These are phyloP conservation scores for Umbelopsis sp. DNA, from an alignment of 192 early-diverging fungal genomes.

Conservation along the genomic window DNA sequence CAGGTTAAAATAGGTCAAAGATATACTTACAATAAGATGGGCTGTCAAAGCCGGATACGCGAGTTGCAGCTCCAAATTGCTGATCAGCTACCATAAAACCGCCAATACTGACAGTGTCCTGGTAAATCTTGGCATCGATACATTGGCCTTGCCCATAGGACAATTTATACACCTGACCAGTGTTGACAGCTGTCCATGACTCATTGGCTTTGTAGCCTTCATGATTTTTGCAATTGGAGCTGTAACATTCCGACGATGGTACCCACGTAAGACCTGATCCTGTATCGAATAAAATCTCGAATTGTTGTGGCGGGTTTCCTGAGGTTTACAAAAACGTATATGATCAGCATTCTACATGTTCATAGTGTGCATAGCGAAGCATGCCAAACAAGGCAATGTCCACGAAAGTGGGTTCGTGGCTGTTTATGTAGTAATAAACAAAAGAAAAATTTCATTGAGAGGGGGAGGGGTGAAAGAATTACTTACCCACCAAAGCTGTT, in stretches of 20 bases:
- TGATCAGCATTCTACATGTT: slow-evolving; percentile 13
- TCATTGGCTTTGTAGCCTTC: slow-evolving; percentile 16
- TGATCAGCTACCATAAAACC: slow-evolving; percentile 22
- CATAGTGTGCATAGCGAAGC: not conserved
- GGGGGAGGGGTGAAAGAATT: not conserved
- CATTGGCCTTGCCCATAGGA: slow-evolving; percentile 30
- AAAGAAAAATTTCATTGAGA: not conserved
- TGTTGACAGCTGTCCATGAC: slow-evolving; percentile 25
- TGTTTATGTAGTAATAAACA: not conserved
- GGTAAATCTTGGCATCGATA: slow-evolving; percentile 29
- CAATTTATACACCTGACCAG: slow-evolving; percentile 19
- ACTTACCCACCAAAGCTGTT: slow-evolving; percentile 9
- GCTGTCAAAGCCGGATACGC: slow-evolving; percentile 18
- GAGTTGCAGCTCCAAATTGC: slow-evolving; percentile 26
- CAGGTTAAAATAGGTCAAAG: not conserved
- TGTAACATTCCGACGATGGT: slow-evolving; percentile 29
- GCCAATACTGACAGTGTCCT: slow-evolving; percentile 31
- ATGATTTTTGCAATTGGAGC: slow-evolving; percentile 9
- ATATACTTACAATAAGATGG: not conserved
- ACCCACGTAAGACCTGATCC: slow-evolving; percentile 34
- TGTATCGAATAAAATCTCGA: slow-evolving; percentile 35
- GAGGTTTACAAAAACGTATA: not conserved
- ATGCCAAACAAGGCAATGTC: not conserved
- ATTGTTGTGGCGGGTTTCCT: slow-evolving; percentile 34
- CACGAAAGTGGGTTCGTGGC: not conserved